phyloP scores from a whole-genome alignment of 2,329 filamentous ascomycete genomes.

The Sphaerulina populicola region DNA sequence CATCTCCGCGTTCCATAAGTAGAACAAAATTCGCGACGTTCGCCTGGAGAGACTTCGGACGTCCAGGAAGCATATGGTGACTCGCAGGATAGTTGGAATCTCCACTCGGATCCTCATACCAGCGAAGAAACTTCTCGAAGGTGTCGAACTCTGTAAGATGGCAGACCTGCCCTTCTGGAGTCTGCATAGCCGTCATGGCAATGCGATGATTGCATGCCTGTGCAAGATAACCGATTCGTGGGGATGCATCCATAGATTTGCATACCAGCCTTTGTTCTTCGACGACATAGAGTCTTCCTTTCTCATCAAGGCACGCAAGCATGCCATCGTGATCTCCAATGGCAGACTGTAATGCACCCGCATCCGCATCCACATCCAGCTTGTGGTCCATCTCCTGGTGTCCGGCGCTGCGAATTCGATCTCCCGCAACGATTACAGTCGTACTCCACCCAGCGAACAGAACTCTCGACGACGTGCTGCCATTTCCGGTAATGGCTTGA shows the following conservation, averaged over 20 bases:
- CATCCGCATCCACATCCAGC: constrained; percentile 5
- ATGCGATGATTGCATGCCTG: constrained; percentile 27
- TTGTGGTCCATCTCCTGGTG: constrained; percentile 15
- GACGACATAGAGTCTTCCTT: constrained; percentile 22
- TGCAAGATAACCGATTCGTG: constrained; percentile 23
- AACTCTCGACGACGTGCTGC: constrained; percentile 7
- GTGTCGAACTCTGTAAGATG: constrained; percentile 27
- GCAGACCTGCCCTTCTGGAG: constrained; percentile 21
- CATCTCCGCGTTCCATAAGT: constrained; percentile 32
- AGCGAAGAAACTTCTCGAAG: constrained; percentile 23
- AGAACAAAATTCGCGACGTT: constrained; percentile 36
- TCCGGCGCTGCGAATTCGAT: constrained; percentile 13
- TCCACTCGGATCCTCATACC: constrained; percentile 25
- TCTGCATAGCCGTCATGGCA: constrained; percentile 26
- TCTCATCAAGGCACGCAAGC: constrained; percentile 22
- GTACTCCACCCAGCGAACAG: constrained; percentile 31
- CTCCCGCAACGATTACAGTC: constrained; percentile 18
- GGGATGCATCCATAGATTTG: constrained; percentile 14
- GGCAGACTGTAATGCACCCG: constrained; percentile 6
- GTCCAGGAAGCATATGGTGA: constrained; percentile 27
- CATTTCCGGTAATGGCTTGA: neutral
- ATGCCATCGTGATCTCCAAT: constrained; percentile 32
- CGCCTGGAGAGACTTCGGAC: constrained; percentile 29
- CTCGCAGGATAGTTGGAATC: constrained; percentile 18
- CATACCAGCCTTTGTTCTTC: constrained; percentile 4